These are phyloP conservation scores for Sporothrix dimorphospora DNA, from an alignment of 2,329 filamentous ascomycete genomes.

Conservation along the genomic window DNA sequence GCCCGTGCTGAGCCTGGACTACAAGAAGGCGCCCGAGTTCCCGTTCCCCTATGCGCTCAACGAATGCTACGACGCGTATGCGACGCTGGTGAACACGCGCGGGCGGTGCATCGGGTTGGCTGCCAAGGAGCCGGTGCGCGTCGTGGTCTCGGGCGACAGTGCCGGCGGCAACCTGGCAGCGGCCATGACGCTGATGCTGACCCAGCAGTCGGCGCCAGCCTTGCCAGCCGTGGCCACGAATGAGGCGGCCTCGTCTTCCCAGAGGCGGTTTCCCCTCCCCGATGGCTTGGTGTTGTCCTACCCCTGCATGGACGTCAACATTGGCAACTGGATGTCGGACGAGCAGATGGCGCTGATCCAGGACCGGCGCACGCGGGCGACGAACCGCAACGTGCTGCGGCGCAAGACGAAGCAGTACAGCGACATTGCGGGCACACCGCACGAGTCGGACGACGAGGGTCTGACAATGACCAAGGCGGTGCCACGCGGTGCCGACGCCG, in stretches of 20 bases:
- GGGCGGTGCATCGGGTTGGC: constrained; percentile 77
- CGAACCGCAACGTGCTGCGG: constrained; percentile 75
- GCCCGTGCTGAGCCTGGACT: constrained; percentile 90
- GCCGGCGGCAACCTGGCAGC: constrained; percentile 82
- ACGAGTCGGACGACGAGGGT: constrained; percentile 75
- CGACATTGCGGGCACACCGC: constrained; percentile 79
- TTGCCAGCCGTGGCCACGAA: constrained; percentile 48
- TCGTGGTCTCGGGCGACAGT: constrained; percentile 78
- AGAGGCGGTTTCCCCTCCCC: constrained; percentile 63
- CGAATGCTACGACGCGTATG: constrained; percentile 85
- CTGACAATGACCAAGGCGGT: constrained; percentile 43
- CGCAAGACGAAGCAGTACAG: constrained; percentile 90
- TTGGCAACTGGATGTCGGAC: constrained; percentile 98
- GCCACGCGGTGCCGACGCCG: not conserved
- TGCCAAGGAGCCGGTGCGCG: constrained; percentile 64
- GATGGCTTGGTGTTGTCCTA: constrained; percentile 86
- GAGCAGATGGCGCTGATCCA: constrained; percentile 95
- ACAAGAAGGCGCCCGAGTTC: constrained; percentile 82
- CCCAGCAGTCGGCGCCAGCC: constrained; percentile 74
- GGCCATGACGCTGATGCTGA: constrained; percentile 82
- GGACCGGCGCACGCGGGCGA: constrained; percentile 75
- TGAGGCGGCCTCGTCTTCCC: not conserved
- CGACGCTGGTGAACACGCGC: constrained; percentile 70
- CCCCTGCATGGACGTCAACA: constrained; percentile 92
- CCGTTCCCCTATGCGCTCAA: constrained; percentile 85